Percentiles rank a stretch among this genome's conserved stretches.
Conservation (phyloP, 345 rosid genomes). For the Lepidium didymum region DNA sequence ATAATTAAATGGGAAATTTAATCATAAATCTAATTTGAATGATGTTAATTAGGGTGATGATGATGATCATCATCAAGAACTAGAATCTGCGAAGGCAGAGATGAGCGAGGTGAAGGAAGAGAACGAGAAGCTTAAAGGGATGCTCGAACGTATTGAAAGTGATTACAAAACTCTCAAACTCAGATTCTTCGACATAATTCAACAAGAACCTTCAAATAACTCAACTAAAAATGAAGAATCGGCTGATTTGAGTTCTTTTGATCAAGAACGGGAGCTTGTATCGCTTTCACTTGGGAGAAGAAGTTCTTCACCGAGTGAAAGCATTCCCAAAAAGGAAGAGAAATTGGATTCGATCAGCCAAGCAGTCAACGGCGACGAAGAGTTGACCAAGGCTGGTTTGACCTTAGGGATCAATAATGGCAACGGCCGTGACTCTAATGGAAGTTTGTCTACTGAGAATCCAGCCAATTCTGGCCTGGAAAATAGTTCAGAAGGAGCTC, state of each 20-base stretch:
- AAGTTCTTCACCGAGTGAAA: constrained; percentile 27
- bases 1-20: not conserved
- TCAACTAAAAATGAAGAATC: constrained; percentile 7
- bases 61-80: constrained; percentile 34
- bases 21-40: not conserved
- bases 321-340: constrained; percentile 30
- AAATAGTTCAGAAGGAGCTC: constrained; percentile 36
- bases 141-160: constrained; percentile 47
- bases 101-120: constrained; percentile 74
- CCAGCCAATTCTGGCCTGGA: constrained; percentile 31
- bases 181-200: constrained; percentile 54
- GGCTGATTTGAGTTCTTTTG: constrained; percentile 20
- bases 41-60: constrained; percentile 25
- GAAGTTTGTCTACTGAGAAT: constrained; percentile 7
- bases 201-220: constrained; percentile 31
- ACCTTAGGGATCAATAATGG: constrained; percentile 40
- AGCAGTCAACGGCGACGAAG: constrained; percentile 26
- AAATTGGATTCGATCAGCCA: constrained; percentile 13
- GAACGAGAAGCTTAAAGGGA: constrained; percentile 52
- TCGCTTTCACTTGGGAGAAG: constrained; percentile 79
- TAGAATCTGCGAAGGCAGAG: constrained; percentile 59
- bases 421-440: not conserved
- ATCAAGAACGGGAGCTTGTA: constrained; percentile 45
- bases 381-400: constrained; percentile 42
- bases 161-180: constrained; percentile 59